These are phyloP conservation scores for Plasmodium malariae DNA, from an alignment of 169 alveolate species.

Conservation along the genomic window DNA sequence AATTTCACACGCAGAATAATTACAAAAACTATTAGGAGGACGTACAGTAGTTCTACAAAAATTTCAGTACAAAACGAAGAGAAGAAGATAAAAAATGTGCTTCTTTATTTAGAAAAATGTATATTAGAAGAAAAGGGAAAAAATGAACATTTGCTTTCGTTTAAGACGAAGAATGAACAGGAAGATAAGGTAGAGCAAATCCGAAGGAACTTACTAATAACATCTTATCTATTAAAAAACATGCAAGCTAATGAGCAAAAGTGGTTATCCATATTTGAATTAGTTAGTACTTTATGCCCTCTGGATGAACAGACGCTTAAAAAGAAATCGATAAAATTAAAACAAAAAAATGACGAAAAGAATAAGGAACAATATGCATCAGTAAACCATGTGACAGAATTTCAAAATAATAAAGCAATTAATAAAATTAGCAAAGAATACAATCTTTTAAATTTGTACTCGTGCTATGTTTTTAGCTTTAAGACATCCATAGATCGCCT, in stretches of 20 bases:
- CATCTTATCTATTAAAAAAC: constrained; percentile 56
- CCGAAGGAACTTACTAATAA: constrained; percentile 26
- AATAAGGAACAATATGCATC: not conserved
- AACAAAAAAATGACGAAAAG: not conserved
- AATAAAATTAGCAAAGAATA: constrained; percentile 15
- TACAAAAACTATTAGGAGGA: not conserved
- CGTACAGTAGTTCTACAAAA: not conserved
- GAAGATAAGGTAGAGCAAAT: not conserved
- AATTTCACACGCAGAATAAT: not conserved
- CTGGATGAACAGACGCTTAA: not conserved
- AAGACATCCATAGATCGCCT: constrained; percentile 5
- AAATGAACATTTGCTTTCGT: constrained; percentile 17
- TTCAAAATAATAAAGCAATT: not conserved
- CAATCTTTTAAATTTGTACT: constrained; percentile 16
- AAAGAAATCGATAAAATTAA: not conserved
- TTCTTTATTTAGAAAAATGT: constrained; percentile 46
- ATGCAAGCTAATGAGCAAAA: constrained; percentile 31
- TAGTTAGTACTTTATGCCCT: constrained; percentile 13
- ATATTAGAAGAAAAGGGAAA: constrained; percentile 33
- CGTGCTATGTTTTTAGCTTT: constrained; percentile 26
- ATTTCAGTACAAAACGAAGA: constrained; percentile 10
- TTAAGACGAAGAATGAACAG: not conserved
- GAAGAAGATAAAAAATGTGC: constrained; percentile 7
- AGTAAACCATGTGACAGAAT: not conserved
- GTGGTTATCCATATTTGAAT: constrained; percentile 51